These are phyloP conservation scores for Ganoderma sinense DNA, from an alignment of 1,284 basidiomycete genomes.

Conservation along the genomic window DNA sequence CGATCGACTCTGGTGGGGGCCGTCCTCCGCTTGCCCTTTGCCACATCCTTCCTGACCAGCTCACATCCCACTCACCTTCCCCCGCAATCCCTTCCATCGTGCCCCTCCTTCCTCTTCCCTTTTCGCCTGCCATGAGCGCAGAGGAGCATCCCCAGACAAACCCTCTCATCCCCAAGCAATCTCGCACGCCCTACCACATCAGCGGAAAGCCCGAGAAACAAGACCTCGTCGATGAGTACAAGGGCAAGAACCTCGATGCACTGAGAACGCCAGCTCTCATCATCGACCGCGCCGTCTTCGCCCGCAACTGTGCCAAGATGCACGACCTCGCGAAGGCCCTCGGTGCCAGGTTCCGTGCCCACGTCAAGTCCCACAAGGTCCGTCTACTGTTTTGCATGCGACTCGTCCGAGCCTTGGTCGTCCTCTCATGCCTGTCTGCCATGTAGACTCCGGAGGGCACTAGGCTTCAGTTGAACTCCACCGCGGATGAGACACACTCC, in stretches of 20 bases:
- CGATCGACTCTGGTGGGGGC: neutral
- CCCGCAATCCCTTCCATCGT: neutral
- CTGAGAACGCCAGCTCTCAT: constrained; percentile 83
- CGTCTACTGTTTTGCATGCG: constrained; percentile 9
- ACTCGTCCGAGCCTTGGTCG: neutral
- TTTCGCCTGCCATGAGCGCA: constrained; percentile 24
- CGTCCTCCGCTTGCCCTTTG: neutral
- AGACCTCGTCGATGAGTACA: constrained; percentile 64
- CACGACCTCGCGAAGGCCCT: constrained; percentile 67
- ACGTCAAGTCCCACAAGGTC: constrained; percentile 88
- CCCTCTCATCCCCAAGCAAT: constrained; percentile 30
- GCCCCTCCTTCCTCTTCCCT: neutral
- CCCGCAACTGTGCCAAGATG: constrained; percentile 78
- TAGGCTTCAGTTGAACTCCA: constrained; percentile 68
- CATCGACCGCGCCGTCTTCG: constrained; percentile 77
- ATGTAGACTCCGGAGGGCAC: constrained; percentile 77
- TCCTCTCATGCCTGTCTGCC: neutral
- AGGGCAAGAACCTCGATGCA: constrained; percentile 61
- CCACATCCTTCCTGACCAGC: neutral
- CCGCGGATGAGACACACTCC: constrained; percentile 59
- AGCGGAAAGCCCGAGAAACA: constrained; percentile 57
- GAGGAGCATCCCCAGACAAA: constrained; percentile 28
- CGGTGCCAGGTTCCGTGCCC: constrained; percentile 79
- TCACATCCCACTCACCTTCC: neutral
- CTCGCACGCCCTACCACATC: constrained; percentile 54